Evolutionary conservation across 2,329 filamentous ascomycete species (phyloP).

Genomic region (Aspergillus candidus): DNA sequence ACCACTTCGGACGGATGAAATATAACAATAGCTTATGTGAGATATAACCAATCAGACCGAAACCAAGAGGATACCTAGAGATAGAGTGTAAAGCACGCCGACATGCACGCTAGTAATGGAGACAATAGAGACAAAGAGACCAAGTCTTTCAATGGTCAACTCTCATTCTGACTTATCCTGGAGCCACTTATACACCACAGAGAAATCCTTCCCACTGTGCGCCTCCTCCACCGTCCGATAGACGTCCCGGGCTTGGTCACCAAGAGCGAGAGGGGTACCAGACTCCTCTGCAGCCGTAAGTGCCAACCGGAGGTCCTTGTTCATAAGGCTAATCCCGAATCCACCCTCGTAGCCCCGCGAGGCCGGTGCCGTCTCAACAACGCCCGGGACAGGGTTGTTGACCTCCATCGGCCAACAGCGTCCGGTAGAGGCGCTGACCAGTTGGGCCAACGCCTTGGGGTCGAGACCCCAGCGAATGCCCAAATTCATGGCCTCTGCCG

Average conservation of each 20-base stretch:
- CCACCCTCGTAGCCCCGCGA: conserved; percentile 69
- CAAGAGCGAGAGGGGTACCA: conserved; percentile 60
- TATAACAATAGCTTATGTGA: too few relatives aligned
- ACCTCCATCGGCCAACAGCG: conserved; percentile 92
- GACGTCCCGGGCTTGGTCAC: conserved; percentile 56
- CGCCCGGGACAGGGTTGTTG: conserved; percentile 89
- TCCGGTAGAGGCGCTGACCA: conserved; percentile 94
- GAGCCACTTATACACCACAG: conserved; percentile 70
- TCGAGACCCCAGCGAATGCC: conserved; percentile 59
- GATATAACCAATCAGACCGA: too few relatives aligned
- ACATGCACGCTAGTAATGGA: neutral
- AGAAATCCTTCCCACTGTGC: conserved; percentile 70
- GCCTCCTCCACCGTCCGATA: conserved; percentile 61
- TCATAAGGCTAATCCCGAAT: conserved; percentile 72
- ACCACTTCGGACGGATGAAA: too few relatives aligned
- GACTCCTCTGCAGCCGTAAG: conserved; percentile 65
- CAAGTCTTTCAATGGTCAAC: neutral
- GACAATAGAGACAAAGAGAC: neutral
- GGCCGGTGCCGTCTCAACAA: conserved; percentile 69
- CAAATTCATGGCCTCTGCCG: conserved; percentile 61
- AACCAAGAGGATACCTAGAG: too few relatives aligned
- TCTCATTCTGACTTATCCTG: conserved; percentile 26
- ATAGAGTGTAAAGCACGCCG: too few relatives aligned
- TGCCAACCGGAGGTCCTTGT: conserved; percentile 69
- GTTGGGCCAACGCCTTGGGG: conserved; percentile 63